These are phyloP conservation scores for Lizonia empirigonia DNA, from an alignment of 2,329 filamentous ascomycete genomes.

Conservation along the genomic window DNA sequence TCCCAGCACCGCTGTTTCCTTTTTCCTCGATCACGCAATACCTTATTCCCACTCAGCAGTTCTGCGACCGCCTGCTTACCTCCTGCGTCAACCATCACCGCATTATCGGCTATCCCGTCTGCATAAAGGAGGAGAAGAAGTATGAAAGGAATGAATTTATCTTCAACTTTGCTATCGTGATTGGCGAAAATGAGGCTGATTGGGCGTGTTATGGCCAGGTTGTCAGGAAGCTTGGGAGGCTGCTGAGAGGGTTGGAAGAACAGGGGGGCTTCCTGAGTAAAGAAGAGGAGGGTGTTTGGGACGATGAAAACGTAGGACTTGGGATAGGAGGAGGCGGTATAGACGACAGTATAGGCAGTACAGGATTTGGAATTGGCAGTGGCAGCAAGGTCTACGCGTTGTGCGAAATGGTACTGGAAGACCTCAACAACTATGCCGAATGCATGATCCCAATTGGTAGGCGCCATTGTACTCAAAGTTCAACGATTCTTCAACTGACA, in stretches of 20 bases:
- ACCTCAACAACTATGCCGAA: slow-evolving; percentile 95
- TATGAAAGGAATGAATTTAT: slow-evolving; percentile 96
- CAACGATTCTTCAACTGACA: neutral
- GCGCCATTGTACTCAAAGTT: neutral
- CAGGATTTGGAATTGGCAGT: slow-evolving; percentile 35
- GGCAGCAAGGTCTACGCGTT: slow-evolving; percentile 66
- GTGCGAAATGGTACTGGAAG: slow-evolving; percentile 87
- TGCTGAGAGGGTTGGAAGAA: slow-evolving; percentile 89
- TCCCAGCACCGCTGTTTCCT: slow-evolving; percentile 72
- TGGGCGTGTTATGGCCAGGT: slow-evolving; percentile 82
- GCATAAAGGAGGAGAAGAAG: slow-evolving; percentile 74
- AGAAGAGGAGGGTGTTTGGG: slow-evolving; percentile 54
- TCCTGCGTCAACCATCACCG: slow-evolving; percentile 76
- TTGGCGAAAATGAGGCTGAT: slow-evolving; percentile 69
- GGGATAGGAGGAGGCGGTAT: slow-evolving; percentile 13
- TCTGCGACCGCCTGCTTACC: slow-evolving; percentile 88
- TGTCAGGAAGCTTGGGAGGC: slow-evolving; percentile 80
- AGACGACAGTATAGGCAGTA: slow-evolving; percentile 10
- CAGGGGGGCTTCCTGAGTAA: slow-evolving; percentile 82
- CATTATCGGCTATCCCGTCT: slow-evolving; percentile 87
- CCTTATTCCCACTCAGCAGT: slow-evolving; percentile 91
- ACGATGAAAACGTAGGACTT: slow-evolving; percentile 27
- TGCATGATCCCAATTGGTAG: slow-evolving; percentile 97
- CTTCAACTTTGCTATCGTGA: slow-evolving; percentile 93
- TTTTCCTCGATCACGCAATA: slow-evolving; percentile 89